These are phyloP conservation scores for Eruca vesicaria DNA, from an alignment of 441 rosid genomes.

Conservation along the genomic window DNA sequence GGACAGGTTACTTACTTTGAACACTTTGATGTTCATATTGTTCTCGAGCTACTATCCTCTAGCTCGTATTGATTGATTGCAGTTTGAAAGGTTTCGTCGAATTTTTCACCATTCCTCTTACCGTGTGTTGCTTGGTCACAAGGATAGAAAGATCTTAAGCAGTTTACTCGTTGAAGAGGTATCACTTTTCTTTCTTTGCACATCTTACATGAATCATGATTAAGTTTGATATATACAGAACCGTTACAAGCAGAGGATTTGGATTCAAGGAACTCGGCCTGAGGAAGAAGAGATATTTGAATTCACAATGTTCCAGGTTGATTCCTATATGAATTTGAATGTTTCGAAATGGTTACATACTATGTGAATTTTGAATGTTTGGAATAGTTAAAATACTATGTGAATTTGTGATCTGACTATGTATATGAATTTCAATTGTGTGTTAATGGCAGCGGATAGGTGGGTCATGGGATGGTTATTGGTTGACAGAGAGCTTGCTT, in stretches of 20 bases:
- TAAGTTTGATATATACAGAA: neutral
- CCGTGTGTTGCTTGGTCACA: constrained; percentile 85
- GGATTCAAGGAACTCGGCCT: constrained; percentile 82
- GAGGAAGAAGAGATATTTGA: constrained; percentile 90
- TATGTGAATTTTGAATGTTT: neutral
- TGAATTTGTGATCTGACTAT: neutral
- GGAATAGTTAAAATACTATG: neutral
- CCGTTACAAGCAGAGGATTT: constrained; percentile 40
- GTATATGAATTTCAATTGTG: neutral
- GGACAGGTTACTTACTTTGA: constrained; percentile 69
- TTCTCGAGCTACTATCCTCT: constrained; percentile 8
- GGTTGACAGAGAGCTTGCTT: constrained; percentile 87
- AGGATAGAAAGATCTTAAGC: constrained; percentile 73
- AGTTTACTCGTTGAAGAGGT: constrained; percentile 86
- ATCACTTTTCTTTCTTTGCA: neutral
- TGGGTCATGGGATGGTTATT: constrained; percentile 96
- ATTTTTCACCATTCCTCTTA: constrained; percentile 92
- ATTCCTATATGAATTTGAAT: neutral
- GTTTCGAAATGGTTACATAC: neutral
- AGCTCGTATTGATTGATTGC: neutral
- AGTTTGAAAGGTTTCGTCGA: constrained; percentile 93
- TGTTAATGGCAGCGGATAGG: constrained; percentile 66
- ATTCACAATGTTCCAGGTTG: constrained; percentile 87
- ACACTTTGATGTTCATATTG: constrained; percentile 19
- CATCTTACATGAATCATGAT: neutral